Conservation (phyloP, 2,329 filamentous ascomycete genomes). For the Fusarium heterosporum region DNA sequence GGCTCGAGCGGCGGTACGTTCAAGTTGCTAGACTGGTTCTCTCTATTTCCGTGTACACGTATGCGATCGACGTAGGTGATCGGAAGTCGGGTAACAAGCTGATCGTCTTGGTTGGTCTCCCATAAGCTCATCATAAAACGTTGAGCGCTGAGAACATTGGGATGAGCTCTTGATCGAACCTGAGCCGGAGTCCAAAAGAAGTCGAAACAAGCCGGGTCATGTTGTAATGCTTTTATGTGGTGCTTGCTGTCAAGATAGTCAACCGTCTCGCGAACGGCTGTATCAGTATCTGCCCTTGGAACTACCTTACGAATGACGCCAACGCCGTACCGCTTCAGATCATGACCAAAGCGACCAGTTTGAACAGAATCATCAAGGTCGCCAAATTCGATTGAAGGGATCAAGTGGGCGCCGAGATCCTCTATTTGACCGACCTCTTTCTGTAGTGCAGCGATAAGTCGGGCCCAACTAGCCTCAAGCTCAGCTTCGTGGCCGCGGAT, state of each 20-base stretch:
- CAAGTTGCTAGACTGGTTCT: slow-evolving; percentile 37
- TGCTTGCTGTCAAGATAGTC: slow-evolving; percentile 60
- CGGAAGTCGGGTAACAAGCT: slow-evolving; percentile 70
- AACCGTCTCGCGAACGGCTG: slow-evolving; percentile 69
- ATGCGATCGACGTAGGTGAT: slow-evolving; percentile 77
- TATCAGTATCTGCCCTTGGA: slow-evolving; percentile 65
- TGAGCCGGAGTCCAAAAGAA: slow-evolving; percentile 80
- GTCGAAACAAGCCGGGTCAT: slow-evolving; percentile 76
- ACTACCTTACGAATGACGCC: slow-evolving; percentile 75
- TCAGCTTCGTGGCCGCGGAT: slow-evolving; percentile 66
- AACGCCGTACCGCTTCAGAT: slow-evolving; percentile 71
- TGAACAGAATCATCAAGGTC: slow-evolving; percentile 62
- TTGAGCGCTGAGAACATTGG: slow-evolving; percentile 72
- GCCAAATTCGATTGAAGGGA: slow-evolving; percentile 66
- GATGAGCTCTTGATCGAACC: slow-evolving; percentile 74
- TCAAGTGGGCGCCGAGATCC: slow-evolving; percentile 62
- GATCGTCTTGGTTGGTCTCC: slow-evolving; percentile 67
- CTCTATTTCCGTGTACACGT: slow-evolving; percentile 68
- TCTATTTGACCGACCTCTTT: slow-evolving; percentile 65
- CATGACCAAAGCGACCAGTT: slow-evolving; percentile 65
- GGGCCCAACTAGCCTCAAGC: slow-evolving; percentile 66
- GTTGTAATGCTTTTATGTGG: slow-evolving; percentile 46
- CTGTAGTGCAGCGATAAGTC: slow-evolving; percentile 63
- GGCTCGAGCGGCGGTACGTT: slow-evolving; percentile 42
- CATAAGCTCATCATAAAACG: slow-evolving; percentile 75